A percentile compares a stretch with the other conserved stretches of the same genome.
These are phyloP conservation scores for Penicillium angulare DNA, from an alignment of 495 filamentous ascomycete species.

Conservation along the genomic window DNA sequence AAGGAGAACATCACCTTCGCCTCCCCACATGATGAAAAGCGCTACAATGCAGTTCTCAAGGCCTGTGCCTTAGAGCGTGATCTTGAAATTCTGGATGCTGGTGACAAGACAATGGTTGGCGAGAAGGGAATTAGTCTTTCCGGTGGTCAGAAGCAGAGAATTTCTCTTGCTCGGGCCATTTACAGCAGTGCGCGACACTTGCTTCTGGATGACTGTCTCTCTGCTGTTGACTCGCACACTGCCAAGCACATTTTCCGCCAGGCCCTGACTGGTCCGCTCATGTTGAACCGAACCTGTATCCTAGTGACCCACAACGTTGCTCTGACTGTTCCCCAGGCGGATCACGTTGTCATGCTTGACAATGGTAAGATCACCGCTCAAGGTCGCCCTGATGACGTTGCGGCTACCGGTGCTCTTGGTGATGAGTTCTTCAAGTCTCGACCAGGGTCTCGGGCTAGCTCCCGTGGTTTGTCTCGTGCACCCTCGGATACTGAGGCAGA, in stretches of 20 bases:
- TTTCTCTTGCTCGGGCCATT: constrained; percentile 88
- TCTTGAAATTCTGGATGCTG: constrained; percentile 85
- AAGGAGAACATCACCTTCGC: constrained; percentile 96
- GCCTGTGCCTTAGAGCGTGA: constrained; percentile 95
- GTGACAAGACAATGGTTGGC: constrained; percentile 91
- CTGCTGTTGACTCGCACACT: constrained; percentile 98
- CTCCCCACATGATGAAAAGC: constrained; percentile 72
- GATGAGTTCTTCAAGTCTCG: constrained; percentile 77
- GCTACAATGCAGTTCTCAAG: constrained; percentile 84
- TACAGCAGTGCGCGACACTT: constrained; percentile 91
- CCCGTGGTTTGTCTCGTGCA: constrained; percentile 68
- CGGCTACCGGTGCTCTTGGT: constrained; percentile 78
- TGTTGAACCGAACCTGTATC: constrained; percentile 87
- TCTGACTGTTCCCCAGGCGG: constrained; percentile 74
- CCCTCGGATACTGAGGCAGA: constrained; percentile 56
- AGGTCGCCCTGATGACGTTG: constrained; percentile 72
- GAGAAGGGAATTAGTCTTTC: constrained; percentile 98
- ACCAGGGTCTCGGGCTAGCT: constrained; percentile 62
- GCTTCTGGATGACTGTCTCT: constrained; percentile 92
- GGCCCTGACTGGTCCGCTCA: constrained; percentile 85
- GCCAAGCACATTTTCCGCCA: constrained; percentile 98
- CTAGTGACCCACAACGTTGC: constrained; percentile 95
- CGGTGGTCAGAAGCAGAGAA: constrained; percentile 96
- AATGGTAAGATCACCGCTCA: constrained; percentile 81
- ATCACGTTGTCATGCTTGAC: constrained; percentile 79